Evolutionary conservation across 768 basidiomycete genomes (phyloP), one percentile per base, ranked within the genome.

Genomic region (Leucogyrophana mollusca): DNA sequence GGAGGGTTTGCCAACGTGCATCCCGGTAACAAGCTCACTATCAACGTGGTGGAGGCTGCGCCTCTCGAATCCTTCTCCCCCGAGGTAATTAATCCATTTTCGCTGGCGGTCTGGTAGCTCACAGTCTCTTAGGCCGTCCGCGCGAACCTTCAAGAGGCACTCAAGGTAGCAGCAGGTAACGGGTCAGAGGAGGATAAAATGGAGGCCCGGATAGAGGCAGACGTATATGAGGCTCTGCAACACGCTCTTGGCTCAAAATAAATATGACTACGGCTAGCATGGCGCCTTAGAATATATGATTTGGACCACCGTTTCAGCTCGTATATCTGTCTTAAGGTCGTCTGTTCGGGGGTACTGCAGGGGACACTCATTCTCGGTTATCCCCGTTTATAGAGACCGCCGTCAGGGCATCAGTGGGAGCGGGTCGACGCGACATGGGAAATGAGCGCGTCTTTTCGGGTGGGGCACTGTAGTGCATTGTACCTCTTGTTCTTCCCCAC

Each of bases 1-100:
- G 87, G 92, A 47, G 96, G 96, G 44, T 97, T 99, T 66, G 94
- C 96, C 43, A 97, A 90, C 49, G 90, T 99, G 33, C 96, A 99
- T 70, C 92, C 93, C 27, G 93, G 94, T 72, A 99, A 97, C 79
- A 85, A 81, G 55, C 74, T 98, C 50, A 98, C 96, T 33, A 88
- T 99, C 65, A 99, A 98, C 72, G 93, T 87, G 48, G 85, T 99
- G 37, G 96, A 99, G 76, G 96, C 90, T 50, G 94, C 94, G 47
- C 85, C 92, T 17, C 73, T 98, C 32, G 93, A 94, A 46, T 76
- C 83, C 33, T 95, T 97, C 73, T 95, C 94, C 1, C 57, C 77
- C 17, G 96, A 97, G 79, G 95, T 95, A 54, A 46, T 78, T 62
- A 32, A 20, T 43, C 30, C 16, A 17, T 27, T 36, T 21, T 46